Evolutionary conservation across 345 rosid species (phyloP).

Genomic region (Salix purpurea): DNA sequence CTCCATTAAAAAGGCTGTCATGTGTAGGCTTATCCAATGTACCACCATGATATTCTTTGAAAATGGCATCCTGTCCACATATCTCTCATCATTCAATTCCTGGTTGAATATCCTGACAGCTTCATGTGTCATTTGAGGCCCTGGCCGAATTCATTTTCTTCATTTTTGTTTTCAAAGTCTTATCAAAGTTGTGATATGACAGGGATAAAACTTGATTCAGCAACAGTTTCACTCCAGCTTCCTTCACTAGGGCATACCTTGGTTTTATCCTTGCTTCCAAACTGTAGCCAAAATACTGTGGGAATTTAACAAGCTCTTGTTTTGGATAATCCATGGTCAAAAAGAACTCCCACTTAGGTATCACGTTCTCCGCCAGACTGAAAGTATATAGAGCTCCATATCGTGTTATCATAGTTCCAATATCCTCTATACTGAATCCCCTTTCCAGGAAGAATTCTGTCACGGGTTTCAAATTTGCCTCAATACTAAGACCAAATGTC

Average conservation of each 20-base stretch:
- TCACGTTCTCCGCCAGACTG: conserved; percentile 68
- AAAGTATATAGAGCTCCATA: conserved; percentile 73
- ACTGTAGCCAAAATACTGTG: conserved; percentile 87
- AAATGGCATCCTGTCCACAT: not conserved
- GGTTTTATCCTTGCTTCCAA: conserved; percentile 83
- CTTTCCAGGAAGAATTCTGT: conserved; percentile 65
- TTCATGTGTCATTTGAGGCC: not conserved
- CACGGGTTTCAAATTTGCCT: conserved; percentile 73
- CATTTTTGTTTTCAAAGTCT: conserved; percentile 56
- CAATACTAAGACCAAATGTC: conserved; percentile 74
- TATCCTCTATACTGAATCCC: conserved; percentile 56
- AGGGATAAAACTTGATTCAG: conserved; percentile 73
- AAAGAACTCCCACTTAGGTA: conserved; percentile 88
- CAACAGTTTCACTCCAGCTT: conserved; percentile 51
- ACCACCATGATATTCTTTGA: too few species aligned
- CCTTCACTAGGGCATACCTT: conserved; percentile 61
- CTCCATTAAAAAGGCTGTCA: too few species aligned
- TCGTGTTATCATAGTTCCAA: conserved; percentile 69
- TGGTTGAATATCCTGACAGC: not conserved
- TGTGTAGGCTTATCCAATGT: too few species aligned
- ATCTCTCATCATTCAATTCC: conserved; percentile 1
- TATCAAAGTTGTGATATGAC: conserved; percentile 50
- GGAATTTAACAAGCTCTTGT: conserved; percentile 76
- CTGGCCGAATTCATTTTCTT: conserved; percentile 31
- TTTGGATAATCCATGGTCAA: conserved; percentile 74